Conservation (phyloP, 345 rosid genomes). For the Geranium brycei region DNA sequence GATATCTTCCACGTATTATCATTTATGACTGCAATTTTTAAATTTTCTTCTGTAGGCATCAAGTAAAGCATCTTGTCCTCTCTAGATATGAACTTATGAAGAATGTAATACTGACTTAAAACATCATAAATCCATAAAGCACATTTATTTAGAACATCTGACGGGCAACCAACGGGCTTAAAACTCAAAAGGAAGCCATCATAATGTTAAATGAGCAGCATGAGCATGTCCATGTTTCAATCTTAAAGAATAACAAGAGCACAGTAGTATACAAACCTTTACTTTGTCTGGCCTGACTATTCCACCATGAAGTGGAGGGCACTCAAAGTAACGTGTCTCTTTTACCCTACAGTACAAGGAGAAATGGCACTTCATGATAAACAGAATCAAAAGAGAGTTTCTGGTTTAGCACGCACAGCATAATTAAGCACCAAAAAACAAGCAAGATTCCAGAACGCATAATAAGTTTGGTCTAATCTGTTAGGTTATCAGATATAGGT, state of each 20-base stretch:
- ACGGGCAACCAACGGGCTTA: background rate
- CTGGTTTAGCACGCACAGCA: background rate
- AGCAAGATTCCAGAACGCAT: background rate
- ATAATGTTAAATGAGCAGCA: background rate
- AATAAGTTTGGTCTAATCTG: background rate
- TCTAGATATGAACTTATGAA: too few species aligned
- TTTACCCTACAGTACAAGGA: conserved; percentile 47
- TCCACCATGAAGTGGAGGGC: conserved; percentile 69
- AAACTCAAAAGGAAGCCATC: background rate
- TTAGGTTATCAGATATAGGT: background rate
- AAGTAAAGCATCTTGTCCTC: too few species aligned
- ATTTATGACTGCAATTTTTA: too few species aligned
- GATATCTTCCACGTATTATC: too few species aligned
- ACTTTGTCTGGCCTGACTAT: conserved; percentile 89
- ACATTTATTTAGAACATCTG: background rate
- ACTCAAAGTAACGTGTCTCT: conserved; percentile 59
- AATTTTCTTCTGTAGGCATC: too few species aligned
- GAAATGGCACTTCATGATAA: background rate
- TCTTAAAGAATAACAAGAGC: background rate
- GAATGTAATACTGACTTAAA: too few species aligned
- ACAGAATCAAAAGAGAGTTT: background rate
- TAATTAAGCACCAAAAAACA: background rate
- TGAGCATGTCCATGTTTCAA: background rate
- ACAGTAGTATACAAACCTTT: conserved; percentile 36
- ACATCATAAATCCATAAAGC: background rate